A percentile compares a stretch with the other conserved stretches of the same genome.
phyloP scores from a whole-genome alignment of 805 yeast genomes.

The Wickerhamiella sorbophila region DNA sequence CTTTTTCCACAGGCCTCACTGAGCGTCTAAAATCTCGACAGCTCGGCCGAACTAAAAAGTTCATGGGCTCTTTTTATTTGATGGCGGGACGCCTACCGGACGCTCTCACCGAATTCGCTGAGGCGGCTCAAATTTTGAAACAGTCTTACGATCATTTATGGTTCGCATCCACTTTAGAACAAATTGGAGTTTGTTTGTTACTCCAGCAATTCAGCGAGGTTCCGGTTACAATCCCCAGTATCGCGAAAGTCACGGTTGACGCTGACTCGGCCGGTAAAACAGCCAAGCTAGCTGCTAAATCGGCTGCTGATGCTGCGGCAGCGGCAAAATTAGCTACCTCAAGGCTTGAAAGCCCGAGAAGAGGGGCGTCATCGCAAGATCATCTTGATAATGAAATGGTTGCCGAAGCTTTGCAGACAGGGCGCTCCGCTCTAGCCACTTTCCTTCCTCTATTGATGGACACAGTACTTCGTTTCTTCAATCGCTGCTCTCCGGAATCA shows the following conservation, averaged over 20 bases:
- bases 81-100: conserved; percentile 65
- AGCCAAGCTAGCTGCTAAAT: conserved; percentile 1
- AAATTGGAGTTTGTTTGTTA: conserved; percentile 51
- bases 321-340: not conserved
- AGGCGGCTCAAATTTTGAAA: conserved; percentile 46
- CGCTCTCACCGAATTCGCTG: conserved; percentile 62
- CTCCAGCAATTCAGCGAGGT: conserved; percentile 43
- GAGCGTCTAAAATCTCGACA: conserved; percentile 33
- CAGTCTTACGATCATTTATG: conserved; percentile 64
- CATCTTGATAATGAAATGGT: not conserved
- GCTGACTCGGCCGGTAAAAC: conserved; percentile 2
- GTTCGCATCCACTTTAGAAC: conserved; percentile 82
- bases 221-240: conserved; percentile 29
- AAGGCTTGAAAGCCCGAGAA: too few relatives aligned
- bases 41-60: conserved; percentile 61
- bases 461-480: conserved; percentile 21
- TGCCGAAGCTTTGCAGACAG: not conserved
- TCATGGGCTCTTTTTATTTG: conserved; percentile 61
- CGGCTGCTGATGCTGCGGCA: conserved; percentile 2
- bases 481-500: conserved; percentile 17
- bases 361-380: not conserved
- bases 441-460: conserved; percentile 18
- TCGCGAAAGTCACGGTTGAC: conserved; percentile 15
- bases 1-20: conserved; percentile 22
- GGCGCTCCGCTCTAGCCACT: conserved; percentile 10